Evolutionary conservation across 1,284 basidiomycete species (phyloP).

Genomic region (Marasmius sp.): DNA sequence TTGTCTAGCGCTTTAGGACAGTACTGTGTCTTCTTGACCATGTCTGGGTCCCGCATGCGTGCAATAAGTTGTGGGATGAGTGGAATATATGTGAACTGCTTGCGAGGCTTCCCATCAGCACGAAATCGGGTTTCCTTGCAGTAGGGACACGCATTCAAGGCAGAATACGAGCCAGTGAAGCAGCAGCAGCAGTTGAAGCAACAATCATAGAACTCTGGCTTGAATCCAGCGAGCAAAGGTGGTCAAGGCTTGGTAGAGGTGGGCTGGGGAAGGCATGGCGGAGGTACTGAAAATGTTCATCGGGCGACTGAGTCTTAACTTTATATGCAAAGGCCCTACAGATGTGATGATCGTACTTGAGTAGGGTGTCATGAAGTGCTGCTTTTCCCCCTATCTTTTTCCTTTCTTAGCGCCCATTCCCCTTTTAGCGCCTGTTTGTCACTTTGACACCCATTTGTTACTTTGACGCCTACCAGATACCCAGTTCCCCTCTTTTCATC

Average conservation of each 20-base stretch:
- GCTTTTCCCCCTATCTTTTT: too few species aligned
- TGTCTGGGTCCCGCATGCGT: slow-evolving; percentile 9
- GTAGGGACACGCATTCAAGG: slow-evolving; percentile 13
- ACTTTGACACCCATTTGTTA: too few species aligned
- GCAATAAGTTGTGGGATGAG: slow-evolving; percentile 22
- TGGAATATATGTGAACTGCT: slow-evolving; percentile 21
- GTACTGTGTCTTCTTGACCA: slow-evolving; percentile 13
- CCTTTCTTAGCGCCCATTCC: too few species aligned
- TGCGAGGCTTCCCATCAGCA: slow-evolving; percentile 12
- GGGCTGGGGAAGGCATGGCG: not conserved
- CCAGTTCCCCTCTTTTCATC: too few species aligned
- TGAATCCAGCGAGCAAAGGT: not conserved
- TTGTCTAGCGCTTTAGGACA: too few species aligned
- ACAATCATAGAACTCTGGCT: slow-evolving; percentile 9
- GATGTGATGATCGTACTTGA: not conserved
- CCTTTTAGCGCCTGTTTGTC: too few species aligned
- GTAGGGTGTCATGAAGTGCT: too few species aligned
- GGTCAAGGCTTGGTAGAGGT: not conserved
- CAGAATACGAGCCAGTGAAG: slow-evolving; percentile 12
- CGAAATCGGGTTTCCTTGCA: slow-evolving; percentile 20
- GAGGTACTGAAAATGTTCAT: not conserved
- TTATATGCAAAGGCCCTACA: not conserved
- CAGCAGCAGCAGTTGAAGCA: slow-evolving; percentile 8
- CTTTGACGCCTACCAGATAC: too few species aligned
- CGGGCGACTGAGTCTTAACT: not conserved